Evolutionary conservation across 2,329 filamentous ascomycete genomes (phyloP).

Genomic region (Paecilomyces formosus): DNA sequence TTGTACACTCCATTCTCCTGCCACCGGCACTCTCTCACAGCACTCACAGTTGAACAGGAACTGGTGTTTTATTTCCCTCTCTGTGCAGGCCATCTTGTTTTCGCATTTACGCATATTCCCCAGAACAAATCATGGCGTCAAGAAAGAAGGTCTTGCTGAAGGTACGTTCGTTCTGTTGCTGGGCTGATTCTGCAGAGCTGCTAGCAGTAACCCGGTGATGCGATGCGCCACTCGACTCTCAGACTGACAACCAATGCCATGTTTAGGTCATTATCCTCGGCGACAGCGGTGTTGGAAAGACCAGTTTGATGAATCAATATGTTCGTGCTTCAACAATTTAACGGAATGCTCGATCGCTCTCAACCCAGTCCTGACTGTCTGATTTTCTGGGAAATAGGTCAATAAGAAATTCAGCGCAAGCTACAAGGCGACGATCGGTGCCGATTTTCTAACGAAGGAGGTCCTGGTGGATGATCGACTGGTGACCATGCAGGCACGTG

Average conservation of each 20-base stretch:
- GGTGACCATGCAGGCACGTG: conserved; percentile 88
- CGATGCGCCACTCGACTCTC: not conserved
- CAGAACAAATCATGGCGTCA: conserved; percentile 54
- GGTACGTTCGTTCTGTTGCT: conserved; percentile 44
- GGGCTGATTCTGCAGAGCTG: conserved; percentile 1
- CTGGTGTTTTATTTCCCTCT: not conserved
- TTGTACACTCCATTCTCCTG: not conserved
- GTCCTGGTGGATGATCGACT: conserved; percentile 94
- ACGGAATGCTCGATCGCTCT: not conserved
- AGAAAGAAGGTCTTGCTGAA: conserved; percentile 88
- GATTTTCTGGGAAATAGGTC: conserved; percentile 53
- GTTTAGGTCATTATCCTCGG: conserved; percentile 93
- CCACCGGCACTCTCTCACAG: conserved; percentile 2
- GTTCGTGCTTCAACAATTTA: conserved; percentile 48
- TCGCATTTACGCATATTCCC: not conserved
- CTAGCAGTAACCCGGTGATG: not conserved
- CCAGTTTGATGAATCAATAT: conserved; percentile 99
- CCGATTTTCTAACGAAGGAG: conserved; percentile 97
- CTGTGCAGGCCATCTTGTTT: conserved; percentile 4
- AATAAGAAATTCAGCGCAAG: conserved; percentile 99
- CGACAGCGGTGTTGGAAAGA: conserved; percentile 98
- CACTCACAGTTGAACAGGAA: not conserved
- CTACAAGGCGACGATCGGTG: conserved; percentile 99
- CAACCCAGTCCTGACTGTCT: not conserved
- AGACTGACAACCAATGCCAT: conserved; percentile 9